phyloP scores from a whole-genome alignment of 2,329 filamentous ascomycete genomes.

The Orbilia blumenaviensis region DNA sequence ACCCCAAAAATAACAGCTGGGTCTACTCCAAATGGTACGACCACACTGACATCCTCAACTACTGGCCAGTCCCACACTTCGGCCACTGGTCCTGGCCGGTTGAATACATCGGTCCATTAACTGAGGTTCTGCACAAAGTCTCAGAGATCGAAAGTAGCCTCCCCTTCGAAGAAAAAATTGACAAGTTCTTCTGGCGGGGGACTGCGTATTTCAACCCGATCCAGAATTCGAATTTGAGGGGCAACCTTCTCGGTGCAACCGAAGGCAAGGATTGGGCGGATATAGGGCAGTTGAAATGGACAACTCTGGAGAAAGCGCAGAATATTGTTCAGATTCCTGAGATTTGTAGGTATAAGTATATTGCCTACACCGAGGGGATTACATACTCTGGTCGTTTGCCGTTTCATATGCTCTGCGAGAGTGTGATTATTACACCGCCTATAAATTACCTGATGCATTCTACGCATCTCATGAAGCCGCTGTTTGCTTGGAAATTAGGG shows the following conservation, averaged over 20 bases:
- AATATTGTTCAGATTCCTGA: conserved; percentile 66
- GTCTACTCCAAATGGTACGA: conserved; percentile 53
- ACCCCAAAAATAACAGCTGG: conserved; percentile 51
- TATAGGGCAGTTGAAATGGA: conserved; percentile 63
- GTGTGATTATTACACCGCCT: conserved; percentile 65
- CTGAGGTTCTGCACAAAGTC: conserved; percentile 27
- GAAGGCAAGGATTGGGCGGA: conserved; percentile 64
- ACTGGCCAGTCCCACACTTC: conserved; percentile 51
- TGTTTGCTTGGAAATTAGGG: conserved; percentile 61
- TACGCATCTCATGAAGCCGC: conserved; percentile 64
- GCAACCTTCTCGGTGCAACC: conserved; percentile 61
- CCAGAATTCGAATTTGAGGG: conserved; percentile 61
- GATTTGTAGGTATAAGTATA: conserved; percentile 66
- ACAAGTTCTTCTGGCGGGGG: conserved; percentile 62
- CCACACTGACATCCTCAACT: conserved; percentile 42
- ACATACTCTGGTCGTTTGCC: conserved; percentile 67
- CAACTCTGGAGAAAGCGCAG: conserved; percentile 58
- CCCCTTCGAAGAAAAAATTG: conserved; percentile 59
- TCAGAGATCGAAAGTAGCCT: conserved; percentile 49
- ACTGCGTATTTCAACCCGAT: conserved; percentile 66
- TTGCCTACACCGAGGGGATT: conserved; percentile 68
- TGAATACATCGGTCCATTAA: conserved; percentile 38
- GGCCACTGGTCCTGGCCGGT: conserved; percentile 52
- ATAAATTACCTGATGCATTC: conserved; percentile 64
- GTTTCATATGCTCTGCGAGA: conserved; percentile 66